Evolutionary conservation across 1,284 basidiomycete species (phyloP), one percentile per base, ranked within the genome.

Genomic region (Ceratobasidium sp.): DNA sequence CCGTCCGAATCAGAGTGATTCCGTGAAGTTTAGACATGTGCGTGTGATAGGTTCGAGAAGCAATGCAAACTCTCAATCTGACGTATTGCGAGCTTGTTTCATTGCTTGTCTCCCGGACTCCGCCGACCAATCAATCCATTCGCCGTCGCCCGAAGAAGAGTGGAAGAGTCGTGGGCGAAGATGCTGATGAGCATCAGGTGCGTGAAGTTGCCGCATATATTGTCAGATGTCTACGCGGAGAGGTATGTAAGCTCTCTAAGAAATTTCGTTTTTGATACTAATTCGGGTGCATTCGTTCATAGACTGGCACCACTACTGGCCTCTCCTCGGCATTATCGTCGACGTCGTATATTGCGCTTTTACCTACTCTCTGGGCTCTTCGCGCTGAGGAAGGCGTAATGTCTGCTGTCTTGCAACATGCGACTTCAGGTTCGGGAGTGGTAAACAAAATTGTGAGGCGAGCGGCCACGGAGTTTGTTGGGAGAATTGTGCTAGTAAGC

Each of bases 311-410:
- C 67, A 63, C 54, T 17, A 60, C 47, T 17, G 75, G 53, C 14
- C 51, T 76, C 14, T 45, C 27, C 41, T 56, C 57, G 44, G 14
- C 82, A 0, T 83, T 96, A 63, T 86, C 88, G 14, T 83, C 89
- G 0, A 80, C 86, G n/a, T 86, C 89, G 15, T 97, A 96, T 82
- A 79, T 83, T 2, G 86, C 90, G 1, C 85, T 97, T 36, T 84
- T 96, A 24, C 94, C 95, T 1, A 93, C 94, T 1, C 86, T 97
- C 56, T 97, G 95, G 94, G 88, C 91, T 31, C 84, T 98, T 57
- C n/a, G 60, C 77, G 75, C 80, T 83, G 65, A 79, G 77, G 76
- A 83, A 84, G 66, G 84, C 88, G 73, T 82, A n/a, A 78, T 77
- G 2, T 78, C 79, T 14, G 65, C 76, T 4, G 80, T 81, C 36